Conservation (phyloP, 768 basidiomycete genomes). For the Lentinula boryana region DNA sequence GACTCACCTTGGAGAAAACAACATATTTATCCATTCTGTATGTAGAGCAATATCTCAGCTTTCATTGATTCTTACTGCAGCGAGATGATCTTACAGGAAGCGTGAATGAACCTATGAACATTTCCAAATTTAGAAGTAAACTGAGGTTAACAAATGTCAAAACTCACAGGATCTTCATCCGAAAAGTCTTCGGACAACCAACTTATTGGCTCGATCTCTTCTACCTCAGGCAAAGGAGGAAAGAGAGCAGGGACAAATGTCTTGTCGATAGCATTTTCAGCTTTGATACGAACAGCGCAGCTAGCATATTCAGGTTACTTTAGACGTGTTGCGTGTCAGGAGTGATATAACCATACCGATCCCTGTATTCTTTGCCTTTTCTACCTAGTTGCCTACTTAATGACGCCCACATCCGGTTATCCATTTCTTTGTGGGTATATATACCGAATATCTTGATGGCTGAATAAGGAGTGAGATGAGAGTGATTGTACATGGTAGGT, state of each 20-base stretch:
- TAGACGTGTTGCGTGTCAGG: too few species aligned
- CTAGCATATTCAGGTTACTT: constrained; percentile 17
- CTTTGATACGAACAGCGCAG: constrained; percentile 37
- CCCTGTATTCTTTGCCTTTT: constrained; percentile 47
- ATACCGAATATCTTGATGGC: constrained; percentile 46
- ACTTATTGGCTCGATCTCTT: constrained; percentile 17
- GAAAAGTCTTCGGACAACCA: constrained; percentile 32
- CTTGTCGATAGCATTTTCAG: constrained; percentile 27
- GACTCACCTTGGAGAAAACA: constrained; percentile 31
- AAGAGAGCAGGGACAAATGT: constrained; percentile 51
- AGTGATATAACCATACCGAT: constrained; percentile 28
- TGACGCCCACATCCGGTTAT: constrained; percentile 38
- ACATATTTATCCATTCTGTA: constrained; percentile 39
- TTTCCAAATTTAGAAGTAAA: neutral
- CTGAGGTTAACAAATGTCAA: neutral
- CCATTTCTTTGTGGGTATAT: constrained; percentile 41
- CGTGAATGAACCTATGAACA: constrained; percentile 45
- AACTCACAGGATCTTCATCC: neutral
- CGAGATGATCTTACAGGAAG: constrained; percentile 39
- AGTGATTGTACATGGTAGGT: neutral
- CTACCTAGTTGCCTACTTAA: constrained; percentile 34
- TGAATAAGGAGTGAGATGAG: constrained; percentile 11
- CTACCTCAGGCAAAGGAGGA: constrained; percentile 30
- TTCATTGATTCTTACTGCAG: neutral
- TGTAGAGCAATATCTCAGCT: neutral